Evolutionary conservation across 768 basidiomycete genomes (phyloP).

Genomic region (Leccinum broughii): DNA sequence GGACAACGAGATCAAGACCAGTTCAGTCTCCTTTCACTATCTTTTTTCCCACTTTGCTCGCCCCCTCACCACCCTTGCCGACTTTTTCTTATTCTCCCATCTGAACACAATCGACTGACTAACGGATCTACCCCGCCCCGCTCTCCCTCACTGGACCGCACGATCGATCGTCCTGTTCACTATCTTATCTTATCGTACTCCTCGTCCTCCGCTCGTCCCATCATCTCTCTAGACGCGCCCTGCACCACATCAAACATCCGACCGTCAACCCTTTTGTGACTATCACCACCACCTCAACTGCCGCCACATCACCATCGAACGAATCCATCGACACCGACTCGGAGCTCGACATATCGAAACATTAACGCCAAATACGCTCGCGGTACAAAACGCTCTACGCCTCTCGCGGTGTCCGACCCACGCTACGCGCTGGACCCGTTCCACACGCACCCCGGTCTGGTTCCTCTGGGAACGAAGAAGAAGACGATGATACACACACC

Average conservation of each 20-base stretch:
- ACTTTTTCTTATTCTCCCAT: too few relatives aligned
- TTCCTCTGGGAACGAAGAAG: background rate
- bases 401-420: conserved; percentile 66
- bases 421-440: conserved; percentile 29
- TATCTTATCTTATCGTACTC: too few relatives aligned
- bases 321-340: conserved; percentile 32
- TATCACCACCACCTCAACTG: conserved; percentile 18
- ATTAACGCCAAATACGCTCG: conserved; percentile 83
- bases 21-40: conserved; percentile 7
- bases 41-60: too few relatives aligned
- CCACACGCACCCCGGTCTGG: background rate
- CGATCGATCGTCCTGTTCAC: background rate
- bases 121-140: background rate
- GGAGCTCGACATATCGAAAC: conserved; percentile 63
- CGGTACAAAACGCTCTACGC: conserved; percentile 87
- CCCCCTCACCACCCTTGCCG: too few relatives aligned
- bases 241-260: conserved; percentile 69
- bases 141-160: background rate
- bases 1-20: conserved; percentile 3
- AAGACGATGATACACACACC: background rate
- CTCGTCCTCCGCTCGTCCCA: background rate
- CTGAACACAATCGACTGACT: background rate
- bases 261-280: conserved; percentile 61
- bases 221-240: conserved; percentile 45
- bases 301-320: conserved; percentile 1